Conservation (phyloP, 306 rosid genomes). For the Rubus parviflorus region DNA sequence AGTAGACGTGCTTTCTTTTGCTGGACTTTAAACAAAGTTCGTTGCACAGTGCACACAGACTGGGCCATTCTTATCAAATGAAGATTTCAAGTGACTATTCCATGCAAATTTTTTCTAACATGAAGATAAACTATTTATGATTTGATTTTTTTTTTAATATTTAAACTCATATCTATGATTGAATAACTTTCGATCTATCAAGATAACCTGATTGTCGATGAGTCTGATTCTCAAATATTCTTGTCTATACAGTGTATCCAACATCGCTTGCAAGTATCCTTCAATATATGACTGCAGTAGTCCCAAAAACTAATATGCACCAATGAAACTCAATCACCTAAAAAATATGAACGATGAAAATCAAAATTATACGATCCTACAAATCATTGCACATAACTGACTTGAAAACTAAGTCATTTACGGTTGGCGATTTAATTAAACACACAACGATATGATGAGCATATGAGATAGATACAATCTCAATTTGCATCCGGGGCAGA, state of each 20-base stretch:
- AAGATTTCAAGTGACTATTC: background rate
- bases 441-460: too few relatives aligned
- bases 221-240: conserved; percentile 91
- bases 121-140: background rate
- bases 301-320: conserved; percentile 21
- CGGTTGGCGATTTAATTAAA: too few relatives aligned
- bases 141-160: background rate
- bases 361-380: too few relatives aligned
- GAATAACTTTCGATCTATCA: conserved; percentile 21
- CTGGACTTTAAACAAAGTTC: conserved; percentile 6
- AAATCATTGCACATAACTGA: too few relatives aligned
- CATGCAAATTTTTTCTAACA: background rate
- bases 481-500: too few relatives aligned
- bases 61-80: background rate
- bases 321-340: too few relatives aligned
- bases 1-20: background rate
- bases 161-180: background rate
- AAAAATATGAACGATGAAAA: too few relatives aligned
- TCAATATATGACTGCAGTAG: conserved; percentile 83
- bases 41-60: background rate
- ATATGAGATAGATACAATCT: too few relatives aligned
- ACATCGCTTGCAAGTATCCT: conserved; percentile 98
- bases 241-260: conserved; percentile 85
- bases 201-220: conserved; percentile 71
- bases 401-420: too few relatives aligned